Percentiles rank a stretch among this genome's conserved stretches.
Conservation (phyloP, 2,329 filamentous ascomycete genomes). For the Trichoderma endophyticum region DNA sequence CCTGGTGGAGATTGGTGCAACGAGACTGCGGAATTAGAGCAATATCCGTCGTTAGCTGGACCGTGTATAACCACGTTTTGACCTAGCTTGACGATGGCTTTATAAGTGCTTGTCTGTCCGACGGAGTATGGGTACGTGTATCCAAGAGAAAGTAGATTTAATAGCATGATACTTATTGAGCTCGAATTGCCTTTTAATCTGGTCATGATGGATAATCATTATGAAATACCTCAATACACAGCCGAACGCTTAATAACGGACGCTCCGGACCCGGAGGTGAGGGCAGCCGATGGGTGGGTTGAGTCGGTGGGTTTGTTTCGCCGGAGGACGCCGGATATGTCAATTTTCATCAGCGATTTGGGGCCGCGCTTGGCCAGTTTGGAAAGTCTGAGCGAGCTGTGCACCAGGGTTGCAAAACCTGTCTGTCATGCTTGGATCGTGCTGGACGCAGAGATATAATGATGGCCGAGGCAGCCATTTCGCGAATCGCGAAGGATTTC, state of each 20-base stretch:
- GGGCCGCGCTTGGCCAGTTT: slow-evolving; percentile 10
- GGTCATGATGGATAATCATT: not conserved
- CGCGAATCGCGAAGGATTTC: not conserved
- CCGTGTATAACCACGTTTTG: not conserved
- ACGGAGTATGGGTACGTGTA: not conserved
- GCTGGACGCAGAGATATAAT: not conserved
- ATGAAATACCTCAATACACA: not conserved
- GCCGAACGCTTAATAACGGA: not conserved
- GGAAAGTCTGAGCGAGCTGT: slow-evolving; percentile 14
- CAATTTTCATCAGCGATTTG: not conserved
- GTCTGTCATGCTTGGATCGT: not conserved
- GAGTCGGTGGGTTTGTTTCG: not conserved
- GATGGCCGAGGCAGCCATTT: not conserved
- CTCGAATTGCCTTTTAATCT: not conserved
- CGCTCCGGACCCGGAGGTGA: not conserved
- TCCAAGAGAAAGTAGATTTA: not conserved
- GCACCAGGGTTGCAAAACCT: not conserved
- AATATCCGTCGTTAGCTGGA: not conserved
- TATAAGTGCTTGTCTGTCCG: not conserved
- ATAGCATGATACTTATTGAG: not conserved
- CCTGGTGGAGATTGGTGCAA: not conserved
- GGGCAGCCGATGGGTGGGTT: not conserved
- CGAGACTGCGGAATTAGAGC: not conserved
- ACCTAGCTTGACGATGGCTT: not conserved
- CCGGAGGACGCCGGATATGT: not conserved